A percentile compares a stretch with the other conserved stretches of the same genome.
Conservation (phyloP, 768 basidiomycete species). For the Suillus americanus region DNA sequence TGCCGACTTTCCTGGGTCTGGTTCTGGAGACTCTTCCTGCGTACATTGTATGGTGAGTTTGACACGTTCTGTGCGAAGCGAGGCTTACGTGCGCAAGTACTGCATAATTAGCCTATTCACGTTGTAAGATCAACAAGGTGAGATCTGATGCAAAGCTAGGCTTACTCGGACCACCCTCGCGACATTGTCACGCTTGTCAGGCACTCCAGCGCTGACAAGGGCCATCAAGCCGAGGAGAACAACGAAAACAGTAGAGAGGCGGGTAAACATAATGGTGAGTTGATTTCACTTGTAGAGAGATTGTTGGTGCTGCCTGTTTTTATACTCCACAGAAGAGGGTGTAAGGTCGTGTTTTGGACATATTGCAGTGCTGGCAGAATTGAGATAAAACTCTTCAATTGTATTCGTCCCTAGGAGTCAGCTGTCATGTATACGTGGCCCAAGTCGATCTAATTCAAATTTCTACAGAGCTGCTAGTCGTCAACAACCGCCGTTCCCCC, state of each 20-base stretch:
- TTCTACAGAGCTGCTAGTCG: not conserved
- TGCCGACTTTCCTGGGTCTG: no score
- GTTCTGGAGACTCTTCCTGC: no score
- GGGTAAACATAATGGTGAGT: not conserved
- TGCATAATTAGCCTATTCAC: no score
- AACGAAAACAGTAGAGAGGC: not conserved
- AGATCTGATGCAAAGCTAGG: not conserved
- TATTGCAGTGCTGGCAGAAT: not conserved
- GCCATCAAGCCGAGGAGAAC: not conserved
- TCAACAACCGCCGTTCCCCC: not conserved
- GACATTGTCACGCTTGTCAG: not conserved
- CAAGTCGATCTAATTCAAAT: not conserved
- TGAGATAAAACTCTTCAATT: not conserved
- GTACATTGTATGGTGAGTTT: no score
- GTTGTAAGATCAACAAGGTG: no score
- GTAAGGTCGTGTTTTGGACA: not conserved
- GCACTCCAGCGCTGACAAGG: not conserved
- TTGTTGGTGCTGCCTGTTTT: not conserved
- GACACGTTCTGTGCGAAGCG: no score
- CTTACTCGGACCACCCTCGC: not conserved
- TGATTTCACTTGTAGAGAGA: not conserved
- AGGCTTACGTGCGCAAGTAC: no score
- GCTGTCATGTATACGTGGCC: not conserved
- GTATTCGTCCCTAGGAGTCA: not conserved
- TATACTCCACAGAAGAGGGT: not conserved